Conservation (phyloP, 2,329 filamentous ascomycete genomes). For the Claviceps maximensis region DNA sequence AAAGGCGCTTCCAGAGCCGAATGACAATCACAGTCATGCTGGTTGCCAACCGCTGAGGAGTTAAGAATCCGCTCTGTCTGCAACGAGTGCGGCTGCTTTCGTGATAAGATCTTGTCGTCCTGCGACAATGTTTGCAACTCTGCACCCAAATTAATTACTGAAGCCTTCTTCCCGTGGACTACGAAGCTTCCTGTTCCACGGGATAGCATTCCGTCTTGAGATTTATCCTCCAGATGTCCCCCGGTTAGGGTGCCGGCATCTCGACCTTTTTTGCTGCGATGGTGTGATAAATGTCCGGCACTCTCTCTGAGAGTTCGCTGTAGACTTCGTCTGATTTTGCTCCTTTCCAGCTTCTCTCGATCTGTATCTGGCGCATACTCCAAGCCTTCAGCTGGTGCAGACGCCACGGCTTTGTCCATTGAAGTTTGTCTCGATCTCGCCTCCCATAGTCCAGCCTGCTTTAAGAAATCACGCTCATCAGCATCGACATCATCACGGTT, state of each 20-base stretch:
- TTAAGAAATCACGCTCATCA: slow-evolving; percentile 52
- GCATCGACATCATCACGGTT: slow-evolving; percentile 43
- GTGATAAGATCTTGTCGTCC: slow-evolving; percentile 57
- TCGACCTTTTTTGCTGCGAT: slow-evolving; percentile 63
- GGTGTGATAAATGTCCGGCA: slow-evolving; percentile 50
- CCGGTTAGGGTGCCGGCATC: slow-evolving; percentile 28
- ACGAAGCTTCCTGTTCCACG: slow-evolving; percentile 83
- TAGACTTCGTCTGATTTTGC: slow-evolving; percentile 69
- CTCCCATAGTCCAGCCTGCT: slow-evolving; percentile 53
- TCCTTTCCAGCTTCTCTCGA: slow-evolving; percentile 41
- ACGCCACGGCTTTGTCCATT: slow-evolving; percentile 22
- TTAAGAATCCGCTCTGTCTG: slow-evolving; percentile 16
- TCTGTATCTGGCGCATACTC: slow-evolving; percentile 24
- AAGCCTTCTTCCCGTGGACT: slow-evolving; percentile 94
- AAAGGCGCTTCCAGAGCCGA: slow-evolving; percentile 33
- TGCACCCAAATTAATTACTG: slow-evolving; percentile 89
- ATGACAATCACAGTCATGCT: slow-evolving; percentile 36
- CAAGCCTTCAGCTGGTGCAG: slow-evolving; percentile 20
- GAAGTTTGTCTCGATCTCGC: slow-evolving; percentile 16
- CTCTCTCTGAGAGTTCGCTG: slow-evolving; percentile 82
- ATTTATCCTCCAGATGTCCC: slow-evolving; percentile 23
- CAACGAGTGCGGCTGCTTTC: slow-evolving; percentile 33
- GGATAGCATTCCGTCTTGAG: slow-evolving; percentile 54
- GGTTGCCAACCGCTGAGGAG: slow-evolving; percentile 22
- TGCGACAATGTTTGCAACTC: slow-evolving; percentile 69